Conservation (phyloP, 2,329 filamentous ascomycete genomes). For the Claviceps humidiphila region DNA sequence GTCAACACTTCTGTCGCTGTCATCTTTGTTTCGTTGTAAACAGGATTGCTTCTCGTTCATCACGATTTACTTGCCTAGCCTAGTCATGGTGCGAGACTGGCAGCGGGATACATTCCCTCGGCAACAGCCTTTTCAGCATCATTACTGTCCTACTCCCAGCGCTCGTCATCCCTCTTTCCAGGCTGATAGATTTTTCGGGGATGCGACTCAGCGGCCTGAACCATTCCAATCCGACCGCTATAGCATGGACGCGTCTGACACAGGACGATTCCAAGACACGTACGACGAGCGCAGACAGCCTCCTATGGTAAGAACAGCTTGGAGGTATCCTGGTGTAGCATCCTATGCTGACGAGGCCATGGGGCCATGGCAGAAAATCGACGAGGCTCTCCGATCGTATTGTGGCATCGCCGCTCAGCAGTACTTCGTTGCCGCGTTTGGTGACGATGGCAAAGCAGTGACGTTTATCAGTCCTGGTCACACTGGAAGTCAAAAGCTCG, state of each 20-base stretch:
- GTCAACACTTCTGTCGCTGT: not conserved
- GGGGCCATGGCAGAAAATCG: constrained; percentile 29
- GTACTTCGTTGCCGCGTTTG: constrained; percentile 39
- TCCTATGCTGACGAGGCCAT: constrained; percentile 4
- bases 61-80: not conserved
- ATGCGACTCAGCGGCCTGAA: constrained; percentile 17
- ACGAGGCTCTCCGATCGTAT: constrained; percentile 35
- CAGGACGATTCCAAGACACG: constrained; percentile 21
- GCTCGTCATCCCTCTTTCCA: constrained; percentile 19
- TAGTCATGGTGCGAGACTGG: constrained; percentile 28
- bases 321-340: not conserved
- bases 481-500: constrained; percentile 11
- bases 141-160: constrained; percentile 9
- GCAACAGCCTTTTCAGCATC: constrained; percentile 16
- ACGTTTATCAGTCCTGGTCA: constrained; percentile 32
- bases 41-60: not conserved
- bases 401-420: constrained; percentile 37
- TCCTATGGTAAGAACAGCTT: constrained; percentile 22
- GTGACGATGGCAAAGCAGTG: constrained; percentile 32
- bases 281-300: constrained; percentile 23
- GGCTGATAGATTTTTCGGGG: constrained; percentile 16
- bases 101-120: constrained; percentile 25
- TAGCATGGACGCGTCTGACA: constrained; percentile 16
- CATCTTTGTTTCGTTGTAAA: not conserved
- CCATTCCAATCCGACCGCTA: constrained; percentile 19